Evolutionary conservation across 2,329 filamentous ascomycete species (phyloP), one percentile per base, ranked within the genome.

Genomic region (Aspergillus fumigatus): DNA sequence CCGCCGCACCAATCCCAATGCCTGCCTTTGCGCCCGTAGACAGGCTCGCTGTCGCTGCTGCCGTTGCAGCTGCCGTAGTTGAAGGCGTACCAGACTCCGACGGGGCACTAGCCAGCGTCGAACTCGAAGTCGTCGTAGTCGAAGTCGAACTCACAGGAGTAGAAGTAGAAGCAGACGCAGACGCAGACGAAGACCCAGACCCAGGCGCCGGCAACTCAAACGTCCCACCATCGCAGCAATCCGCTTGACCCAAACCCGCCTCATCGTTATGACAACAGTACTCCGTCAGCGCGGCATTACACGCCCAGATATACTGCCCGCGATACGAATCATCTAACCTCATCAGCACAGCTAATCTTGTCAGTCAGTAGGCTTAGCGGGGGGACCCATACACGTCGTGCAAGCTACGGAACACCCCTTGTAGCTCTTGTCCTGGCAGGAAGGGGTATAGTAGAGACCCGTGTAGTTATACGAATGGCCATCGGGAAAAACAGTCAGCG

Each of bases 21-120:
- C 57, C 57, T 14, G 55, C 57, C 27, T 57, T 57, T 27, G 55
- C 57, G 14, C 57, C 55, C 1, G 52, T 41, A 0, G 57, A 57
- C 25, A 59, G 48, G 21, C 11, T 6, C 3, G 4, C 4, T 17
- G 32, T 17, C 2, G 3, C 32, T 17, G 10, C 10, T 35, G 32
- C 10, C 4, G 21, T 3, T 23, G 32, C 11, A 38, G 32, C 10
- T 11, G 25, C 14, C 10, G 29, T 11, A 5, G 14, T 2, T 6
- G 32, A 38, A 3, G 32, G 1, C 1, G 32, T 7, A 38, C 3
- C 14, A 1, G 14, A 17, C 32, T 1, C 11, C 14, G 11, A 17
- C 14, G 32, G 14, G 2, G 32, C 32, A 1, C 14, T 14, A 38
- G 32, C 32, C 14, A 38, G 7, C 6, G 5, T 17, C 5, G 32